Evolutionary conservation across 75 land plant species (phyloP), one percentile per base, ranked within the genome.

Genomic region (Pinus albicaulis): DNA sequence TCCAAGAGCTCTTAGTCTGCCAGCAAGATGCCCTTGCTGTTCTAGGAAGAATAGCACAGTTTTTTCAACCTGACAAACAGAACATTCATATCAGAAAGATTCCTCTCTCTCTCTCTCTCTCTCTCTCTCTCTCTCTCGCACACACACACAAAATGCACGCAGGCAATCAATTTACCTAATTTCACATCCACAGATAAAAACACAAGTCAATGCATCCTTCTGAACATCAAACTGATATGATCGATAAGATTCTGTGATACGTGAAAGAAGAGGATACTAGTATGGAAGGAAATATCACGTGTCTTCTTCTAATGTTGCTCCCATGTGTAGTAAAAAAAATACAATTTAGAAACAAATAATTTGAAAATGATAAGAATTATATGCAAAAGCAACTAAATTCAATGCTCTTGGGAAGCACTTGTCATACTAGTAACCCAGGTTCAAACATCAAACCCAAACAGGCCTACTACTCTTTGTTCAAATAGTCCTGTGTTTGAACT

Each of bases 11-110:
- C 84, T 66, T 56, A 95, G 76, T 57, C 87, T 84, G 36, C 76
- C 76, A 23, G 98, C 98, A 44, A 95, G 85, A 34, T 78, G 41
- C 25, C 98, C 97, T 91, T 95, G 97, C 86, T 91, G 86, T 73
- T 89, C 86, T 73, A 95, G 62, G 55, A 93, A 38, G 62, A 95
- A 93, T 14, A 95, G 84, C 11, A 95, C 98, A 80, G 81, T 84
- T 84, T 95, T 95, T 59, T 95, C 98, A 77, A 95, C 90, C 98
- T 95, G 89, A 56, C 5, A 60, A 2, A 64, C 19, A 82, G 63
- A 75, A 8, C 7, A 75, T 8, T n/a, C 53, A 68, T 7, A 28
- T 68, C 71, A 68, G 44, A 68, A 22, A 38, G 12, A 34, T 20
- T 68, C 44, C 19, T 38, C 36, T 8, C 71, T 19, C 22, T 19